Evolutionary conservation across 2,329 filamentous ascomycete genomes (phyloP).

Genomic region (Kalmusia sp.): DNA sequence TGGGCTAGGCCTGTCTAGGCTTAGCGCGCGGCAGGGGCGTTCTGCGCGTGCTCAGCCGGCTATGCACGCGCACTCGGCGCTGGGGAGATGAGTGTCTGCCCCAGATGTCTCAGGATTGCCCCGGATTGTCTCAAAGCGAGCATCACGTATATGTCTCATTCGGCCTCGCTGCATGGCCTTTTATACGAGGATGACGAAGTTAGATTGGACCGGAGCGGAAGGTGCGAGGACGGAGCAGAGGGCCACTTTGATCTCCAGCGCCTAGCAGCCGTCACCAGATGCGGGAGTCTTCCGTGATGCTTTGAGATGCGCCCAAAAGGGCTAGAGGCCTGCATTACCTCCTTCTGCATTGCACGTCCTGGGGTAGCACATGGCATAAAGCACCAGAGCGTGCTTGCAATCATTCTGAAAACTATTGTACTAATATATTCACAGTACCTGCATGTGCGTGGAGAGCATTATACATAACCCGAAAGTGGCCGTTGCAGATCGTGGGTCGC

Average conservation of each 20-base stretch:
- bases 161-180: background rate
- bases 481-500: background rate
- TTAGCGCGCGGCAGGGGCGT: constrained; percentile 4
- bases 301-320: too few relatives aligned
- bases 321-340: too few relatives aligned
- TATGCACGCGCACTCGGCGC: background rate
- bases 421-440: background rate
- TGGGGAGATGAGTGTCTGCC: background rate
- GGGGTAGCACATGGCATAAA: too few relatives aligned
- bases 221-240: background rate
- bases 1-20: background rate
- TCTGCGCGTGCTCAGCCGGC: background rate
- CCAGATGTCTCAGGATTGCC: constrained; percentile 4
- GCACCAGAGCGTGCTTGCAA: too few relatives aligned
- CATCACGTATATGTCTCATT: constrained; percentile 8
- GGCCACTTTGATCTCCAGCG: too few relatives aligned
- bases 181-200: background rate
- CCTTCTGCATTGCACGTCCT: too few relatives aligned
- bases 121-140: background rate
- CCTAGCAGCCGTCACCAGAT: too few relatives aligned
- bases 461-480: background rate
- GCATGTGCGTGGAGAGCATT: background rate
- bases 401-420: background rate
- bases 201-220: background rate
- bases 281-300: too few relatives aligned